Conservation (phyloP, 176 grass and related monocot species). For the Rhynchospora tenuis region DNA sequence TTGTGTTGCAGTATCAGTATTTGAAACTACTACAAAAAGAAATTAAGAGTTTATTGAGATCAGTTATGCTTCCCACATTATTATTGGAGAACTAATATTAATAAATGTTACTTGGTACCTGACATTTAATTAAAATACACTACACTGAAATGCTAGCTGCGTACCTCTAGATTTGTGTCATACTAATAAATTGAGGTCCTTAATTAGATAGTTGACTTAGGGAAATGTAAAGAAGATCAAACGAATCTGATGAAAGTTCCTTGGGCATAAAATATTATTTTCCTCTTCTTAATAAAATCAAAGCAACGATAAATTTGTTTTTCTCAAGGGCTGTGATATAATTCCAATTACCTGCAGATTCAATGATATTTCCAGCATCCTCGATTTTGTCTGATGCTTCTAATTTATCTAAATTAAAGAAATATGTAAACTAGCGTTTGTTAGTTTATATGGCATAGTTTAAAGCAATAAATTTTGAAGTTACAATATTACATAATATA, state of each 20-base stretch:
- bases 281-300: not conserved
- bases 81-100: not conserved
- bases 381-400: not conserved
- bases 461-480: not conserved
- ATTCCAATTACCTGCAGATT: not conserved
- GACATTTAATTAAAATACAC: not conserved
- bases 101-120: not conserved
- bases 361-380: not conserved
- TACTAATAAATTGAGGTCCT: not conserved
- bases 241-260: not conserved
- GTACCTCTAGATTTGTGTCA: constrained; percentile 9
- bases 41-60: not conserved
- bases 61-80: not conserved
- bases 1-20: not conserved
- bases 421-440: not conserved
- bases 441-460: not conserved
- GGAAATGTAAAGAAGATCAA: not conserved
- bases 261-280: constrained; percentile 6
- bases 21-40: not conserved
- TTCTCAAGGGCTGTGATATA: not conserved
- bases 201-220: constrained; percentile 8
- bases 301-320: not conserved
- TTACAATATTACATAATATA: not conserved
- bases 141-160: constrained; percentile 1
- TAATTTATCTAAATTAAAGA: not conserved